Percentiles rank a stretch among this genome's conserved stretches.
These are phyloP conservation scores for Russula lepida DNA, from an alignment of 768 basidiomycete genomes.

Conservation along the genomic window DNA sequence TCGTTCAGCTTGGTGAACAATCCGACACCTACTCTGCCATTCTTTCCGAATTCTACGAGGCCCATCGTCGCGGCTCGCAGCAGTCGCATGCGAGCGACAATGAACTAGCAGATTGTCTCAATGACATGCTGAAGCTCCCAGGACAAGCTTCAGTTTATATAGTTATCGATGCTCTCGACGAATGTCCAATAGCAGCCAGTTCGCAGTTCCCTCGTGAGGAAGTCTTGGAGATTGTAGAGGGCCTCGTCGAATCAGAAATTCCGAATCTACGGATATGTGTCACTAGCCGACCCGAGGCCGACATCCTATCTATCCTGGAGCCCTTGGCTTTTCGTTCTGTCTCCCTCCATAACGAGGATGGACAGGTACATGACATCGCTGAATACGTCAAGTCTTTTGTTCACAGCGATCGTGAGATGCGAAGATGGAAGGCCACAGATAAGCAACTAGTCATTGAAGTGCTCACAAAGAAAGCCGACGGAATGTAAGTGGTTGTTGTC, in stretches of 20 bases:
- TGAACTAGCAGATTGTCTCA: neutral
- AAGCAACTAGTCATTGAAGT: neutral
- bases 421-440: neutral
- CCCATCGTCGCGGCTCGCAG: neutral
- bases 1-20: neutral
- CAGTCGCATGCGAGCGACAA: neutral
- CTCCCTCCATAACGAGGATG: neutral
- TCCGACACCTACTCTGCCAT: neutral
- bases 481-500: neutral
- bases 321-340: neutral
- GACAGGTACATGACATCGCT: neutral
- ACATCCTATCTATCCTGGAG: neutral
- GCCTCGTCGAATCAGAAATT: neutral
- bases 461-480: neutral
- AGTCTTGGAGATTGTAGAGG: neutral
- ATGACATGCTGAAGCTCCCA: neutral
- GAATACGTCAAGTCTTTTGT: neutral
- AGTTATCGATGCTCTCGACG: conserved; percentile 2
- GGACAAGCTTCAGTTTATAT: neutral
- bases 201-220: neutral
- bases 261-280: conserved; percentile 1
- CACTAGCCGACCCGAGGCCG: neutral
- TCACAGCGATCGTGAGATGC: neutral
- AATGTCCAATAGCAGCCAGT: neutral
- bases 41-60: neutral